These are phyloP conservation scores for Picochlorum sp. DNA, from an alignment of 139 green algal genomes.

Conservation along the genomic window DNA sequence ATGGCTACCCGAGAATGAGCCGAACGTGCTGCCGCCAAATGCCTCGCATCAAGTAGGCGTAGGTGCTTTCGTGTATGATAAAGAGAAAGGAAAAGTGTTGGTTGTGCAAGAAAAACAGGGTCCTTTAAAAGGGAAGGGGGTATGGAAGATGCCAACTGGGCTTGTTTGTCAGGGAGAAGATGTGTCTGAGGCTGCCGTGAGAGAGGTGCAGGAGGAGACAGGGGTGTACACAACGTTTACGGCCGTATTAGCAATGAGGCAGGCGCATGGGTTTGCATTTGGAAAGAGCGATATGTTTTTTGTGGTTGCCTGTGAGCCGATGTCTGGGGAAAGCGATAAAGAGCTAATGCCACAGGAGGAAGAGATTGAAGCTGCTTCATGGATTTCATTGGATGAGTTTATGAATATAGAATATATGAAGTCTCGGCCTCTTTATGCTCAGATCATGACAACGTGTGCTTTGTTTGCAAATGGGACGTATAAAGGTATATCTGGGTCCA, in stretches of 20 bases:
- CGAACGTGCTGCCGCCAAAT: conserved; percentile 55
- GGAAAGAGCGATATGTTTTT: conserved; percentile 79
- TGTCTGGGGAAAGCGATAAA: conserved; percentile 6
- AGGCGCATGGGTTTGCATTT: conserved; percentile 69
- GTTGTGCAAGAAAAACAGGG: conserved; percentile 70
- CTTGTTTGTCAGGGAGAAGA: conserved; percentile 57
- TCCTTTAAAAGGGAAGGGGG: conserved; percentile 48
- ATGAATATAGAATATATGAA: conserved; percentile 11
- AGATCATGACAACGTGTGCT: conserved; percentile 8
- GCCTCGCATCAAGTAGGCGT: conserved; percentile 64
- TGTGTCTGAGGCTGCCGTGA: conserved; percentile 34
- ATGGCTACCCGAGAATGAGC: conserved; percentile 46
- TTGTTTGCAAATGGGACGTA: conserved; percentile 13
- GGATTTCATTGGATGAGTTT: conserved; percentile 57
- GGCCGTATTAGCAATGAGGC: conserved; percentile 51
- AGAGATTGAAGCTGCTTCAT: conserved; percentile 40
- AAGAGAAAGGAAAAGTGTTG: conserved; percentile 35
- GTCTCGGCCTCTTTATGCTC: not conserved
- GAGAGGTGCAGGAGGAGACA: conserved; percentile 63
- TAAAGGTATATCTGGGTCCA: conserved; percentile 10
- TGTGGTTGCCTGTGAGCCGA: conserved; percentile 11
- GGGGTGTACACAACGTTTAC: conserved; percentile 36
- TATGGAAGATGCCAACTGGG: conserved; percentile 78
- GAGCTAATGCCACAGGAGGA: conserved; percentile 44
- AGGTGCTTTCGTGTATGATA: conserved; percentile 71